Conservation (phyloP, 306 rosid species). For the Abrus precatorius region DNA sequence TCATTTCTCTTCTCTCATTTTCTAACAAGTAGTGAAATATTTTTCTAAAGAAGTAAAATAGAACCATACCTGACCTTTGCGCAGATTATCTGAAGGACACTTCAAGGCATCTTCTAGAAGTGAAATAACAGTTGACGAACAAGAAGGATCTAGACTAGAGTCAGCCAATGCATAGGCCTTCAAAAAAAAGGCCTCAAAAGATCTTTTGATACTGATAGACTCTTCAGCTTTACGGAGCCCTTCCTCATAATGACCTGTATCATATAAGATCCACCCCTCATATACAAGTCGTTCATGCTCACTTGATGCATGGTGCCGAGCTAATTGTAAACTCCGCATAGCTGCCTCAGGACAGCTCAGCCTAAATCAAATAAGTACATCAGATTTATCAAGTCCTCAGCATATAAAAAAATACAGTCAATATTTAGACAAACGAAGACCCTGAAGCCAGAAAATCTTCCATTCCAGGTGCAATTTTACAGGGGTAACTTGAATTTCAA, state of each 20-base stretch:
- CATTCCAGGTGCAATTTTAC: constrained; percentile 32
- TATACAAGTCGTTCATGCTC: constrained; percentile 88
- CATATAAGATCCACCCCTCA: constrained; percentile 97
- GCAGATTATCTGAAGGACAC: constrained; percentile 95
- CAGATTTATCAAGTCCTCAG: constrained; percentile 36
- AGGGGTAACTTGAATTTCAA: constrained; percentile 32
- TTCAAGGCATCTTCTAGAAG: constrained; percentile 91
- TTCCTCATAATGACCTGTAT: constrained; percentile 90
- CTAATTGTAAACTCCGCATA: constrained; percentile 91
- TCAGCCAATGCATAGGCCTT: constrained; percentile 96
- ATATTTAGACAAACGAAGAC: constrained; percentile 39
- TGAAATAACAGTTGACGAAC: constrained; percentile 80
- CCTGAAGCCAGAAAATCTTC: constrained; percentile 8
- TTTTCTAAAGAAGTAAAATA: constrained; percentile 30
- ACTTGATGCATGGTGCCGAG: constrained; percentile 88
- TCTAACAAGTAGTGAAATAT: constrained; percentile 12
- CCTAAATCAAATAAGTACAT: constrained; percentile 60
- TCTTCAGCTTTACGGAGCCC: constrained; percentile 93
- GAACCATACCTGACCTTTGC: constrained; percentile 94
- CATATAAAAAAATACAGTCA: constrained; percentile 22
- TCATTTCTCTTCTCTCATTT: not conserved
- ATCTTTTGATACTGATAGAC: constrained; percentile 83
- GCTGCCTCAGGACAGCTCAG: constrained; percentile 94
- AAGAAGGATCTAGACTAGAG: constrained; percentile 82
- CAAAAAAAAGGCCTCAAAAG: constrained; percentile 94